Evolutionary conservation across 805 yeast genomes (phyloP).

Genomic region (Lipomyces sp.): DNA sequence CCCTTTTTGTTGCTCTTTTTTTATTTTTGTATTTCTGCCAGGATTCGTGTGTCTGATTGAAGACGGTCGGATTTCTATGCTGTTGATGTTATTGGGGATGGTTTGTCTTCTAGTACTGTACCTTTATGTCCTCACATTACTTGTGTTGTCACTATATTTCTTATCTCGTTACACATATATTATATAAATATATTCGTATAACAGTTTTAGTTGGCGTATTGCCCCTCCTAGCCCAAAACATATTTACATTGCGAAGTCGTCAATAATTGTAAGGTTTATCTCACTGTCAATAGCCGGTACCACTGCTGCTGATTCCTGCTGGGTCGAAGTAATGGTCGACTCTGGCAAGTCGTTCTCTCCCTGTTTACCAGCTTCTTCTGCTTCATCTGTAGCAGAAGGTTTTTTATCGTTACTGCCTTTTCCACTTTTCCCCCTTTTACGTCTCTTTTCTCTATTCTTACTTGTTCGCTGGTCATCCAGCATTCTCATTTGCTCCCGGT

Average conservation of each 20-base stretch:
- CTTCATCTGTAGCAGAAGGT: neutral
- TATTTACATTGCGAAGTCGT: constrained; percentile 23
- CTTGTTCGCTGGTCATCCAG: constrained; percentile 42
- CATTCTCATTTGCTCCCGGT: constrained; percentile 23
- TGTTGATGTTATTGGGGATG: neutral
- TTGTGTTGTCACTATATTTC: constrained; percentile 1
- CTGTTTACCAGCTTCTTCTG: constrained; percentile 4
- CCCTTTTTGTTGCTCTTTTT: neutral
- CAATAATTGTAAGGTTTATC: constrained; percentile 31
- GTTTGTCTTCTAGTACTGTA: neutral
- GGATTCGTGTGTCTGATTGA: neutral
- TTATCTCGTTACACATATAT: neutral
- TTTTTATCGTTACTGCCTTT: neutral
- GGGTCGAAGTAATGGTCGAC: neutral
- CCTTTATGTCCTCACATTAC: neutral
- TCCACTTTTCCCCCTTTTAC: constrained; percentile 22
- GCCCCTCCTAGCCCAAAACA: neutral
- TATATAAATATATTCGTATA: neutral
- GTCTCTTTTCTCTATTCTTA: constrained; percentile 37
- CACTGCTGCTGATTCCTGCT: constrained; percentile 4
- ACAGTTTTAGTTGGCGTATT: too few relatives aligned
- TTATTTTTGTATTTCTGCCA: neutral
- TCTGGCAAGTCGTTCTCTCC: neutral
- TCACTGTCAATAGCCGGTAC: constrained; percentile 25
- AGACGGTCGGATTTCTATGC: neutral